A percentile compares a stretch with the other conserved stretches of the same genome.
Conservation (phyloP, 495 filamentous ascomycete species). For the Lasiosphaeris hirsuta region DNA sequence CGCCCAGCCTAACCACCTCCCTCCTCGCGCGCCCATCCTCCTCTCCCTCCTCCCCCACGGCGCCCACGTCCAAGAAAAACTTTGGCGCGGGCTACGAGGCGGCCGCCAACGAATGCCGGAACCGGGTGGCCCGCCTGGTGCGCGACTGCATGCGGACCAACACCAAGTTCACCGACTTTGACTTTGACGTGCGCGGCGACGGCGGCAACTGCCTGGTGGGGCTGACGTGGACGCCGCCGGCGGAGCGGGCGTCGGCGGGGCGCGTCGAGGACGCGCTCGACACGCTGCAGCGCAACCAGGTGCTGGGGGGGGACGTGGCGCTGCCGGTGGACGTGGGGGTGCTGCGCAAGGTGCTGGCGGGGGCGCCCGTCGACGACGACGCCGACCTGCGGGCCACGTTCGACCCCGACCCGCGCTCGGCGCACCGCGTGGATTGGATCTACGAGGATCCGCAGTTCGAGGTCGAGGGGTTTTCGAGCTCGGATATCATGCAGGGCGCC, state of each 20-base stretch:
- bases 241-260: not conserved
- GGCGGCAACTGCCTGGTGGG: slow-evolving; percentile 11
- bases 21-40: slow-evolving; percentile 15
- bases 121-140: slow-evolving; percentile 63
- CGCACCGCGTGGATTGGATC: slow-evolving; percentile 48
- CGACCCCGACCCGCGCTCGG: slow-evolving; percentile 33
- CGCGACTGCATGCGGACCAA: slow-evolving; percentile 67
- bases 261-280: slow-evolving; percentile 7
- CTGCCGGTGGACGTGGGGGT: slow-evolving; percentile 53
- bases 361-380: slow-evolving; percentile 32
- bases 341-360: slow-evolving; percentile 29
- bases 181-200: slow-evolving; percentile 68
- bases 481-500: slow-evolving; percentile 27
- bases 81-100: slow-evolving; percentile 52
- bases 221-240: slow-evolving; percentile 12
- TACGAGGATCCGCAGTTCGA: slow-evolving; percentile 70
- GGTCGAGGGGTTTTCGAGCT: slow-evolving; percentile 64
- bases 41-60: not conserved
- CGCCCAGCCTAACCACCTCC: slow-evolving; percentile 14
- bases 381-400: slow-evolving; percentile 46
- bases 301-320: slow-evolving; percentile 37
- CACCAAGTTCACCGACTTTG: slow-evolving; percentile 69
- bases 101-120: slow-evolving; percentile 54
- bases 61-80: slow-evolving; percentile 5
- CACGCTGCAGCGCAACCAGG: slow-evolving; percentile 25